Percentiles rank a stretch among this genome's conserved stretches.
Evolutionary conservation across 2,329 filamentous ascomycete genomes (phyloP).

Genomic region (Monilinia laxa): DNA sequence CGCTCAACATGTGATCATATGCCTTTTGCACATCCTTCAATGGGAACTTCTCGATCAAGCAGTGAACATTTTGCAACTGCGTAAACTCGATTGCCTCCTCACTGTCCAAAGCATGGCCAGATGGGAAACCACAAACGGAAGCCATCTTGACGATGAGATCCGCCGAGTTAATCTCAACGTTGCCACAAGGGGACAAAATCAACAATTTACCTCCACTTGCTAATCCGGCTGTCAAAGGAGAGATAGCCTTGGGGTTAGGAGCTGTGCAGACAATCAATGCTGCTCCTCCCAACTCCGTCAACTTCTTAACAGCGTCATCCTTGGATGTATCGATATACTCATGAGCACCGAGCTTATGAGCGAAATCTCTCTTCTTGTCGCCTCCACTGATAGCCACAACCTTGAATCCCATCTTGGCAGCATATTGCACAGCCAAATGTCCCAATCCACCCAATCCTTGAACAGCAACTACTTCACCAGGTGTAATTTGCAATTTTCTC

Average conservation of each 20-base stretch:
- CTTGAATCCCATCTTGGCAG: conserved; percentile 71
- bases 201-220: conserved; percentile 57
- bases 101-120: conserved; percentile 61
- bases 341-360: conserved; percentile 58
- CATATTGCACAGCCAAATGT: conserved; percentile 75
- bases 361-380: conserved; percentile 67
- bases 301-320: conserved; percentile 49
- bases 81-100: conserved; percentile 68
- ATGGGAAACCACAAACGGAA: conserved; percentile 62
- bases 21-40: conserved; percentile 47
- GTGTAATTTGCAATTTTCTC: conserved; percentile 53
- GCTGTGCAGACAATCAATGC: conserved; percentile 62
- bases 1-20: conserved; percentile 37
- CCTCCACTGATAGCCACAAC: conserved; percentile 67
- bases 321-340: conserved; percentile 59
- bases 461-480: conserved; percentile 54
- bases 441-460: conserved; percentile 76
- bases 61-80: conserved; percentile 58
- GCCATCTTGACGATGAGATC: conserved; percentile 52
- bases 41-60: conserved; percentile 64
- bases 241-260: conserved; percentile 57
- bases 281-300: conserved; percentile 61
- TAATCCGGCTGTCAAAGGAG: conserved; percentile 54
- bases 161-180: conserved; percentile 47
- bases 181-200: conserved; percentile 54